phyloP scores from a whole-genome alignment of 345 rosid genomes.

The Gossypium mustelinum region DNA sequence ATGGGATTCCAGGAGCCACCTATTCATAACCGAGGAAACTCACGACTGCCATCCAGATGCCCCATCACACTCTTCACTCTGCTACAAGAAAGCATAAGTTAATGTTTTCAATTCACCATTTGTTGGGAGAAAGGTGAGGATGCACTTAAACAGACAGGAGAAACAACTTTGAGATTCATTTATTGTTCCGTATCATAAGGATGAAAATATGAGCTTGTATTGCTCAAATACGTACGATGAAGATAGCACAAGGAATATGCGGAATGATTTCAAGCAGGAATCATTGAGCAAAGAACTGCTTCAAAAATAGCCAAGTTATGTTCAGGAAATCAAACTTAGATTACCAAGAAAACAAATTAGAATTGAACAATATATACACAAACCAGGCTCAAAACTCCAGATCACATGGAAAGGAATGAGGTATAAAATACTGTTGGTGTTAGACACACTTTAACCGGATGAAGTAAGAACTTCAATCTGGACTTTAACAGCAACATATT shows the following conservation, averaged over 20 bases:
- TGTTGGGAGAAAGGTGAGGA: neutral
- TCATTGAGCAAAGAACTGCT: no score
- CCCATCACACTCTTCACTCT: slow-evolving; percentile 75
- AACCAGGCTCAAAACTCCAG: neutral
- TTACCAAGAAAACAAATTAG: no score
- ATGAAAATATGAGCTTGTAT: no score
- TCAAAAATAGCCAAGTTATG: no score
- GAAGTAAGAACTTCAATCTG: no score
- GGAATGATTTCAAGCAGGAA: neutral
- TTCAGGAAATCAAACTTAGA: no score
- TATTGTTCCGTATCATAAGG: neutral
- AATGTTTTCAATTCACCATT: neutral
- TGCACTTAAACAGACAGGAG: neutral
- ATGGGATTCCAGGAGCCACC: slow-evolving; percentile 7
- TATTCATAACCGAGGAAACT: no score
- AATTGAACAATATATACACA: neutral
- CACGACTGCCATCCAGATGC: slow-evolving; percentile 50
- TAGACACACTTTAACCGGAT: no score
- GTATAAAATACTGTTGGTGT: no score
- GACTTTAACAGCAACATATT: no score
- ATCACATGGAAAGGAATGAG: neutral
- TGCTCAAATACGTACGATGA: no score
- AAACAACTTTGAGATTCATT: no score
- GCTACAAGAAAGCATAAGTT: slow-evolving; percentile 23
- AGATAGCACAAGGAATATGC: neutral